These are phyloP conservation scores for Pseudozyma tsukubaensis DNA, from an alignment of 1,284 basidiomycete genomes.

Conservation along the genomic window DNA sequence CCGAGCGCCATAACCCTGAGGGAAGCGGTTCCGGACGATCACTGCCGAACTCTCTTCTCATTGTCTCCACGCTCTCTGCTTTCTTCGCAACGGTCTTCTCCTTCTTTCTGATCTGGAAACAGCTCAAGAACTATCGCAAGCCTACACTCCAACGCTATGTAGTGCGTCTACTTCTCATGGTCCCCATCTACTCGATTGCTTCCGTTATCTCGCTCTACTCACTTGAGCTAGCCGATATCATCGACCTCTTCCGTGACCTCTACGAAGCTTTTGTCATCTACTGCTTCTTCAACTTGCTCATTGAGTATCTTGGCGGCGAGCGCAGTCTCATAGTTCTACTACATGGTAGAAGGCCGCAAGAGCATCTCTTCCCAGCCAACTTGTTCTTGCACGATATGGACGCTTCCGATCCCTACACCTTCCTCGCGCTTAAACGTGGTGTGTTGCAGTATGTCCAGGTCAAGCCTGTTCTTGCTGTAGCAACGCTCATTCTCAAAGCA, in stretches of 20 bases:
- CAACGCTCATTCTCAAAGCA: conserved; percentile 86
- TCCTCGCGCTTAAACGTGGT: conserved; percentile 91
- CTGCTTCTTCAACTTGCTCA: conserved; percentile 71
- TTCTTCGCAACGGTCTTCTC: conserved; percentile 78
- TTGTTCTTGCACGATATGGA: conserved; percentile 62
- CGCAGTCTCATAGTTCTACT: conserved; percentile 88
- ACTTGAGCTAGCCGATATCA: conserved; percentile 92
- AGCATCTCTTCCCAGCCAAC: conserved; percentile 84
- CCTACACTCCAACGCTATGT: conserved; percentile 78
- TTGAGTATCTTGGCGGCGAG: conserved; percentile 87
- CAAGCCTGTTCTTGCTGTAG: conserved; percentile 87
- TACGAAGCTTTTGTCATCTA: conserved; percentile 99
- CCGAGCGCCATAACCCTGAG: conserved; percentile 24
- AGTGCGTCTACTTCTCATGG: conserved; percentile 96
- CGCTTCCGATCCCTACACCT: conserved; percentile 77
- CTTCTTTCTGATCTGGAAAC: conserved; percentile 83
- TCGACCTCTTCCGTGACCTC: conserved; percentile 92
- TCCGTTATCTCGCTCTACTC: conserved; percentile 94
- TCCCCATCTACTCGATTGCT: conserved; percentile 89
- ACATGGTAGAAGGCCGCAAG: conserved; percentile 87
- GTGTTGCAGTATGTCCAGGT: conserved; percentile 97
- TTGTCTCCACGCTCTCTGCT: conserved; percentile 75
- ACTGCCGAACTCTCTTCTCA: conserved; percentile 73
- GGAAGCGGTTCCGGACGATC: conserved; percentile 71
- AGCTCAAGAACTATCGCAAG: conserved; percentile 76